phyloP scores from a whole-genome alignment of 2,329 filamentous ascomycete species.

The Scleromitrula shiraiana region DNA sequence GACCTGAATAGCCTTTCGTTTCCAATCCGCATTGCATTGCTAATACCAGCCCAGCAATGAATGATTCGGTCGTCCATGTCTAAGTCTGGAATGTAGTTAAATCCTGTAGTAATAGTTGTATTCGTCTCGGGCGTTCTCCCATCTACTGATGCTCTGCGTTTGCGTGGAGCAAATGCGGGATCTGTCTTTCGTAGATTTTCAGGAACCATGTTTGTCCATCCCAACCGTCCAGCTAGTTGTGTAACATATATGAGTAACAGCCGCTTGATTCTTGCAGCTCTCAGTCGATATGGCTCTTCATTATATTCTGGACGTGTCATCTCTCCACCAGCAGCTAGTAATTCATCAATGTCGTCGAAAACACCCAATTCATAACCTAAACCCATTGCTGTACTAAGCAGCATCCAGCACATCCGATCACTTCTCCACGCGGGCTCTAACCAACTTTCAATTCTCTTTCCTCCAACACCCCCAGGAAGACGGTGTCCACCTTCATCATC shows the following conservation, averaged over 20 bases:
- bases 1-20: slow-evolving; percentile 86
- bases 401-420: slow-evolving; percentile 97
- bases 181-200: slow-evolving; percentile 52
- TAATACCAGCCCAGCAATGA: slow-evolving; percentile 91
- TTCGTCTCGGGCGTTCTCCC: slow-evolving; percentile 54
- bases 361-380: slow-evolving; percentile 91
- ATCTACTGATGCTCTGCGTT: slow-evolving; percentile 36
- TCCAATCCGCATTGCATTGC: slow-evolving; percentile 82
- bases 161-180: slow-evolving; percentile 42
- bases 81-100: slow-evolving; percentile 59
- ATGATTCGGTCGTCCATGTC: slow-evolving; percentile 63
- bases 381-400: slow-evolving; percentile 83
- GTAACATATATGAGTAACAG: slow-evolving; percentile 86
- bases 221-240: slow-evolving; percentile 85
- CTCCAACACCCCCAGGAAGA: slow-evolving; percentile 55
- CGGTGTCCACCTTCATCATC: slow-evolving; percentile 36
- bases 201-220: slow-evolving; percentile 90
- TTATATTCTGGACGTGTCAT: slow-evolving; percentile 60
- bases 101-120: slow-evolving; percentile 46
- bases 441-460: slow-evolving; percentile 87
- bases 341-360: slow-evolving; percentile 80
- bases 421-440: slow-evolving; percentile 91
- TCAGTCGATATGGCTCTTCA: slow-evolving; percentile 67
- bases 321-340: slow-evolving; percentile 48
- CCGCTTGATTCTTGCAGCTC: slow-evolving; percentile 74